Base-by-base conservation (phyloP, 2,329 filamentous ascomycete species). In the Diaporthe caulivora region DNA sequence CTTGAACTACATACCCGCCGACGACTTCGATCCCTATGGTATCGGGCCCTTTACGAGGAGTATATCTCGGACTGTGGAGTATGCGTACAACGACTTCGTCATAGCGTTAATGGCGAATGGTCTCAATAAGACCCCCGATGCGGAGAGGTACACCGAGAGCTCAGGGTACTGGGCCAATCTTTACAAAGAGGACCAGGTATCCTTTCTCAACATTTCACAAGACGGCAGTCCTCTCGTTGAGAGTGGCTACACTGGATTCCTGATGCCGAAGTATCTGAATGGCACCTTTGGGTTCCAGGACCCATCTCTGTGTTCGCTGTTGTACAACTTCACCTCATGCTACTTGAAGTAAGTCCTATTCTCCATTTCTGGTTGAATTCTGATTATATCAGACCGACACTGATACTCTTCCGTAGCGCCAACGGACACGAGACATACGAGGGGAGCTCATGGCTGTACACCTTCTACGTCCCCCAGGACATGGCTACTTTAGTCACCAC, bases 81-180 rank as follows among this genome's bases (percentile, higher is more conserved):
- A 94, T 77, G 89, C 91, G 1, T 94, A 94, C 80, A 89, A 94
- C 73, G 93, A 94, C 80, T 94, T 90, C 76, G 89, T 87, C 72
- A 90, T 93, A 65, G 85, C 89, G 0, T 82, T 88, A 34, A 87
- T 93, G 71, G 91, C 91, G 0, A 85, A 86, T 37, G 84, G 82
- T 0, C 80, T 93, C 54, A 89, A 88, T 3, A 85, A 88, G 15
- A 83, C 84, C 8, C 81, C 78, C 0, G 92, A 92, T 54, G 85
- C 86, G 15, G 84, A 88, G 71, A 91, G 87, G 76, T 94, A 93
- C 70, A 79, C 87, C 0, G 78, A 80, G 0, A 87, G 90, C 0
- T 88, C 90, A 26, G 82, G 83, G 0, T 91, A 93, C 77, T 94
- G 92, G 92, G 83, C 84, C 69, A 92, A 92, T 73, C 83, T 94